Percentiles rank a stretch among this genome's conserved stretches.
Evolutionary conservation across 1,284 basidiomycete genomes (phyloP).

Genomic region (Ceratobasidium sp.): DNA sequence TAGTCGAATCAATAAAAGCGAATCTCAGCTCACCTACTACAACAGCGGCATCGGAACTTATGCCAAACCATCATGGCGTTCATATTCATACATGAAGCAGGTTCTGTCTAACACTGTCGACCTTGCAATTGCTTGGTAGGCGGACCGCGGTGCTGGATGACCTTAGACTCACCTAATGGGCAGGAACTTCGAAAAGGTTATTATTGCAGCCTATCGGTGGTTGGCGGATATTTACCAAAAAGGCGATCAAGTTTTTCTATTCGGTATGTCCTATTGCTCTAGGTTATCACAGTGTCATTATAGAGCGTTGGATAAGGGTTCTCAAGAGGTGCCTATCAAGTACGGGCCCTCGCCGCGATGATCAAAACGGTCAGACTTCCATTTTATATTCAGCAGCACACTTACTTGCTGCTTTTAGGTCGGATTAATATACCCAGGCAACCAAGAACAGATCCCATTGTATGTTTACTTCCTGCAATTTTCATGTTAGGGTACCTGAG

Average conservation of each 20-base stretch:
- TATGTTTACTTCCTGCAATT: slow-evolving; percentile 42
- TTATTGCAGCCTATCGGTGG: slow-evolving; percentile 40
- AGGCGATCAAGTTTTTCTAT: slow-evolving; percentile 17
- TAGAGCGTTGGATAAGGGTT: slow-evolving; percentile 50
- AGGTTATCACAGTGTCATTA: too few species aligned
- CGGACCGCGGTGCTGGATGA: too few species aligned
- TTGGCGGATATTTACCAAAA: slow-evolving; percentile 34
- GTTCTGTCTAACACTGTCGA: background rate
- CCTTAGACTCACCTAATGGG: too few species aligned
- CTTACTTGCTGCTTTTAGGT: too few species aligned
- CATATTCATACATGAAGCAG: slow-evolving; percentile 1
- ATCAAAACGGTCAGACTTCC: slow-evolving; percentile 50
- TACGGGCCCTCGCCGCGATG: slow-evolving; percentile 55
- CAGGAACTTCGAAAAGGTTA: slow-evolving; percentile 37
- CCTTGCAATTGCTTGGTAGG: slow-evolving; percentile 34
- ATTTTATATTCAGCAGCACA: background rate
- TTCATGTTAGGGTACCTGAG: background rate
- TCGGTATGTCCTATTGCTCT: too few species aligned
- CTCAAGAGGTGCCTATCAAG: slow-evolving; percentile 59
- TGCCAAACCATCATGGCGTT: slow-evolving; percentile 7
- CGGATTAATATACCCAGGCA: slow-evolving; percentile 50
- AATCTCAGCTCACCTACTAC: slow-evolving; percentile 38
- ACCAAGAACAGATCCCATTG: slow-evolving; percentile 52
- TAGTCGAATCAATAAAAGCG: background rate
- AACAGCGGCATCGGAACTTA: slow-evolving; percentile 41